Conservation (phyloP, 2,329 filamentous ascomycete genomes). For the Penicillium sp. region DNA sequence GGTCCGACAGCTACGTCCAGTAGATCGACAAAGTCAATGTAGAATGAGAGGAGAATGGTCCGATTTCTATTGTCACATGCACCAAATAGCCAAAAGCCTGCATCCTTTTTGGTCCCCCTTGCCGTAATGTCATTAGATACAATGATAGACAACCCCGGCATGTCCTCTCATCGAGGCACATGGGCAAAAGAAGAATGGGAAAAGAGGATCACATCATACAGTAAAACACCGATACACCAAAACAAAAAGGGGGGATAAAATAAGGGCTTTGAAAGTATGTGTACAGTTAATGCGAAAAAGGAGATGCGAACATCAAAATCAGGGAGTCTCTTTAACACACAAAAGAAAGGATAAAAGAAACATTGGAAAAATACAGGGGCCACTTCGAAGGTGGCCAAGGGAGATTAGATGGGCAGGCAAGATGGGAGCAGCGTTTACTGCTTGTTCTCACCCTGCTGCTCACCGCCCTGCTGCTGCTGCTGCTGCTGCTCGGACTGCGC, state of each 20-base stretch:
- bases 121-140: constrained; percentile 40
- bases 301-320: constrained; percentile 20
- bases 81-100: constrained; percentile 28
- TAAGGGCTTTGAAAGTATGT: constrained; percentile 29
- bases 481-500: constrained; percentile 65
- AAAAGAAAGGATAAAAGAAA: constrained; percentile 18
- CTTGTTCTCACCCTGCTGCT: constrained; percentile 62
- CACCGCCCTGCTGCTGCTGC: constrained; percentile 48
- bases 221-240: constrained; percentile 36
- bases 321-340: constrained; percentile 23
- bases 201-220: constrained; percentile 22
- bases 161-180: constrained; percentile 23
- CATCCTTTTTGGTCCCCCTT: constrained; percentile 32
- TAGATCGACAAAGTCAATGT: constrained; percentile 7
- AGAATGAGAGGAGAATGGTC: constrained; percentile 39
- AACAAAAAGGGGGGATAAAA: constrained; percentile 24
- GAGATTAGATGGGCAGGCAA: constrained; percentile 34
- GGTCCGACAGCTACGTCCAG: constrained; percentile 3
- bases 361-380: constrained; percentile 24
- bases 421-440: constrained; percentile 18
- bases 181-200: constrained; percentile 22
- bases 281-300: constrained; percentile 35
- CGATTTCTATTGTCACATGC: constrained; percentile 37
- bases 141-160: constrained; percentile 32
- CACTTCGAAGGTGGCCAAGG: constrained; percentile 15